Base-by-base conservation (phyloP, 345 rosid genomes). In the Raphanus raphanistrum region DNA sequence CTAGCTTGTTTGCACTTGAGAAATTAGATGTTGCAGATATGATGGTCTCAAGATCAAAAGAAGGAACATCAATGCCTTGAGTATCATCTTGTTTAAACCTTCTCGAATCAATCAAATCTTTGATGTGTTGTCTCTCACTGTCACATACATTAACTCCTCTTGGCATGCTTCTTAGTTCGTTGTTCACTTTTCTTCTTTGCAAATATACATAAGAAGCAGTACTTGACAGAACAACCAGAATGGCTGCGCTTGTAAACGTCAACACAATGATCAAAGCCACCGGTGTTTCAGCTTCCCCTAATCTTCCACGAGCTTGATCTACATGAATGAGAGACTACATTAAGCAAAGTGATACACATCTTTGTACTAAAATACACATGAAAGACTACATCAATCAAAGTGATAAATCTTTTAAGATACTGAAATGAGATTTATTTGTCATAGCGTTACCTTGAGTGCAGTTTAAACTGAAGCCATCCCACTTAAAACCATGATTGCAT, bases 21-120 rank as follows among this genome's bases (percentile, higher is more conserved):
- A 91, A 93, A 71, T 76, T 84, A 8, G 85, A 65, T 2, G 98
- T 93, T n/a, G 97, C 93, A 68, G 73, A 79, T 35, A 88, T 54
- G 38, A 90, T 85, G 63, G 83, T 83, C 76, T 84, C 90, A 54
- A 90, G 68, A n/a, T 83, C 76, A 45, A 85, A 90, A 73, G 71
- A 84, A 15, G 90, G 88, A 33, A 86, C 85, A 59, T 90, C 87
- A 28, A 28, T 28, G 31, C 31, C 31, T 28, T 28, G 31, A 28
- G 31, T 28, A 28, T 28, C 31, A 28, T 28, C 31, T 28, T 2
- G 4, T 28, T 28, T 28, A 28, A 28, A 2, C 3, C 76, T 76
- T 29, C 86, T 76, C 0, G 88, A 85, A 68, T 83, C 85, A 8
- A 85, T 86, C 73, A 89, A 68, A 58, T 86, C 85, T 83, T 82